Conservation (phyloP, 2,329 filamentous ascomycete species). For the Raffaelea arxii region DNA sequence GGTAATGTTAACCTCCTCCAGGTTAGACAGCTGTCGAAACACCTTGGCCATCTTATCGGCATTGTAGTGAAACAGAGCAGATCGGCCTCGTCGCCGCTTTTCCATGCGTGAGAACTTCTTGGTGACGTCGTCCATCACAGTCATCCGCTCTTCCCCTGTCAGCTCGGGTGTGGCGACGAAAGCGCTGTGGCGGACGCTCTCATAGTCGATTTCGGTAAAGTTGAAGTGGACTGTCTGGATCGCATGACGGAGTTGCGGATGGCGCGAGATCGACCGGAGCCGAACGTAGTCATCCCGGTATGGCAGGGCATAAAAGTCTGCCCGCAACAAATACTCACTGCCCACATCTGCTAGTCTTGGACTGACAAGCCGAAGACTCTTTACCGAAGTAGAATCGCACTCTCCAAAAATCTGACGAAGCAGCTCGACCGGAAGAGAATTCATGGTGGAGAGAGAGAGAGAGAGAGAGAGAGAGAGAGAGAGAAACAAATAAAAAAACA, state of each 20-base stretch:
- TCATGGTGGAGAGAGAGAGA: slow-evolving; percentile 15
- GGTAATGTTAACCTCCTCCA: slow-evolving; percentile 28
- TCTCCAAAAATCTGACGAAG: slow-evolving; percentile 31
- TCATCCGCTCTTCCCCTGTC: slow-evolving; percentile 25
- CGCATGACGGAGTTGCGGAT: slow-evolving; percentile 29
- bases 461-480: slow-evolving; percentile 3
- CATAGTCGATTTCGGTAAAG: slow-evolving; percentile 31
- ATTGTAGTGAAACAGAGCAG: slow-evolving; percentile 22
- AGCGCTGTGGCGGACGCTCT: slow-evolving; percentile 26
- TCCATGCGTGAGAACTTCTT: slow-evolving; percentile 27
- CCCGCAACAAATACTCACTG: slow-evolving; percentile 30
- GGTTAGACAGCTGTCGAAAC: slow-evolving; percentile 28
- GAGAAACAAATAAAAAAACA: slow-evolving; percentile 2
- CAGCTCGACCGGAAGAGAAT: slow-evolving; percentile 15
- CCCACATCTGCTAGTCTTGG: slow-evolving; percentile 29
- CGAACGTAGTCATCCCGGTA: slow-evolving; percentile 36
- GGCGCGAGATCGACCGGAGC: slow-evolving; percentile 32
- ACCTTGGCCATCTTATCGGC: slow-evolving; percentile 17
- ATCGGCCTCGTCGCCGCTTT: slow-evolving; percentile 26
- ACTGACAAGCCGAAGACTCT: slow-evolving; percentile 29
- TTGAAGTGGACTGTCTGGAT: slow-evolving; percentile 36
- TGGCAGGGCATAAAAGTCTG: slow-evolving; percentile 30
- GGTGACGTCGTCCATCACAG: slow-evolving; percentile 23
- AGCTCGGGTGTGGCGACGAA: slow-evolving; percentile 27
- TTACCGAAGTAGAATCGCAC: slow-evolving; percentile 28